Evolutionary conservation across 306 rosid genomes (phyloP).

Genomic region (Abrus pulchellus): DNA sequence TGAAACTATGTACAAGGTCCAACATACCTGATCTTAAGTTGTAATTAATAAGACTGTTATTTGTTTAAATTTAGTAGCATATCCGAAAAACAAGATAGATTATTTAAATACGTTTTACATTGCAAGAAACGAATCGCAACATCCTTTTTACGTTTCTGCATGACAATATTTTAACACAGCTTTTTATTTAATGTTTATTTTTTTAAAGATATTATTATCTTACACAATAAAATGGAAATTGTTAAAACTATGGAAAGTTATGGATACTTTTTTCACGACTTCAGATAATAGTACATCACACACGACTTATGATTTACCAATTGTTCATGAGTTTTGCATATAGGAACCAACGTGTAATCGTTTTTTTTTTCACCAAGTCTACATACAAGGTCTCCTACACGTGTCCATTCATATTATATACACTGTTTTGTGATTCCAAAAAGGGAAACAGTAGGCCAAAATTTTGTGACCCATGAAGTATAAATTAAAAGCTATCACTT

Average conservation of each 20-base stretch:
- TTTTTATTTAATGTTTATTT: background rate
- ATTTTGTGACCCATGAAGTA: background rate
- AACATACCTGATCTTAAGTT: background rate
- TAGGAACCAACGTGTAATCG: background rate
- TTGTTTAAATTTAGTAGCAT: slow-evolving; percentile 2
- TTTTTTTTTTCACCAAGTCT: too few relatives aligned
- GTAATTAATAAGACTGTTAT: slow-evolving; percentile 1
- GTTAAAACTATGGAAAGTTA: background rate
- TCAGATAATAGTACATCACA: background rate
- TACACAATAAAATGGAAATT: background rate
- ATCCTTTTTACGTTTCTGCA: background rate
- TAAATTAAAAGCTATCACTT: background rate
- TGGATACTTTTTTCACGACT: background rate
- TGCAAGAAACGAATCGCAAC: background rate
- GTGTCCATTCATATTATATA: background rate
- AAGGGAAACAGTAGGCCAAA: background rate
- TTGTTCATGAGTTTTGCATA: background rate
- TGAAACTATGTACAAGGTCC: slow-evolving; percentile 21
- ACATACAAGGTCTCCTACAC: background rate
- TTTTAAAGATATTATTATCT: background rate
- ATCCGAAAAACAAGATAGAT: background rate
- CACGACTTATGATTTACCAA: slow-evolving; percentile 22
- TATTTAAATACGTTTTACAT: slow-evolving; percentile 11
- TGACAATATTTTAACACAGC: background rate
- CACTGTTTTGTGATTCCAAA: background rate